phyloP scores from a whole-genome alignment of 2,329 filamentous ascomycete genomes.

The Dothideomycetes sp. region DNA sequence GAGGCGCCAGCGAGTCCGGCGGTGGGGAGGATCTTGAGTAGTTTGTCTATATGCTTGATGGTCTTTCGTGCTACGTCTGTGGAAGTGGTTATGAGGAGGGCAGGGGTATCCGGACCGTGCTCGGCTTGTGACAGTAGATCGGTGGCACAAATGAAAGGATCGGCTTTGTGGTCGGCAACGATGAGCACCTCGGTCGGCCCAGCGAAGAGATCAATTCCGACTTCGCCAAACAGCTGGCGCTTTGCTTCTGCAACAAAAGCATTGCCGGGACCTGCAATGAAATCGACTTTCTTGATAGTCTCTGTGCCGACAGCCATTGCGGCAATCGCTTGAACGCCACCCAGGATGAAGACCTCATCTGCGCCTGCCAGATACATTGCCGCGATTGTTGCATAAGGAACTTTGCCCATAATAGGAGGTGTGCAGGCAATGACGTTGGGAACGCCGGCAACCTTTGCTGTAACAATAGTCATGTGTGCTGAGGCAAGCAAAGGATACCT shows the following conservation, averaged over 20 bases:
- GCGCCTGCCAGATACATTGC: slow-evolving; percentile 40
- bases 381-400: slow-evolving; percentile 39
- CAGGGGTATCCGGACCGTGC: slow-evolving; percentile 42
- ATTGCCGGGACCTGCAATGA: slow-evolving; percentile 44
- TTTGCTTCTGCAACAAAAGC: slow-evolving; percentile 45
- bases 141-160: slow-evolving; percentile 34
- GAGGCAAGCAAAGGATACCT: slow-evolving; percentile 43
- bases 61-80: slow-evolving; percentile 27
- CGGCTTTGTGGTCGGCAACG: slow-evolving; percentile 36
- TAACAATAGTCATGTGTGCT: slow-evolving; percentile 46
- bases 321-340: slow-evolving; percentile 42
- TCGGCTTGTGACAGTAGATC: slow-evolving; percentile 40
- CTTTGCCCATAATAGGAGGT: slow-evolving; percentile 37
- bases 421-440: slow-evolving; percentile 40
- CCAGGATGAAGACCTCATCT: slow-evolving; percentile 40
- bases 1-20: slow-evolving; percentile 31
- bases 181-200: slow-evolving; percentile 44
- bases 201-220: slow-evolving; percentile 44
- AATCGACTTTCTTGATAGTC: slow-evolving; percentile 38
- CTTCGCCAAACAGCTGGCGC: slow-evolving; percentile 40
- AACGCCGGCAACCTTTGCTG: slow-evolving; percentile 43
- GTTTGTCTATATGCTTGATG: slow-evolving; percentile 25
- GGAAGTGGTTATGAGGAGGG: slow-evolving; percentile 40
- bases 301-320: slow-evolving; percentile 42
- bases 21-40: slow-evolving; percentile 33